phyloP scores from a whole-genome alignment of 805 yeast species.

The Candida dajiaensis region DNA sequence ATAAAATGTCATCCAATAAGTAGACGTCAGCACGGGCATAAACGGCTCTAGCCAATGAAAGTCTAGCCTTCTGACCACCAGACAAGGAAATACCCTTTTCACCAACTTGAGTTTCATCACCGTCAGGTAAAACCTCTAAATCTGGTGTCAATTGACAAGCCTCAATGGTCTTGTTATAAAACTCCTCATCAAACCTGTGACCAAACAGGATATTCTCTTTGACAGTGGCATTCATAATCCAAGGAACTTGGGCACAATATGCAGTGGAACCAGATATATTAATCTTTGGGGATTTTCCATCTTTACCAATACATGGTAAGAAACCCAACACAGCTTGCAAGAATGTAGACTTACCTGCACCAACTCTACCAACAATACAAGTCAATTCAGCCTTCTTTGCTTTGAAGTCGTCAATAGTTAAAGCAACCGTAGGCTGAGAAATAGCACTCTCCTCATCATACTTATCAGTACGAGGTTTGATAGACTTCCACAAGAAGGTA shows the following conservation, averaged over 20 bases:
- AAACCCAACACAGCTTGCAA: constrained; percentile 80
- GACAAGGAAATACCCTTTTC: constrained; percentile 95
- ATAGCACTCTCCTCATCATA: constrained; percentile 38
- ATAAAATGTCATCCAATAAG: constrained; percentile 83
- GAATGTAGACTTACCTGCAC: constrained; percentile 83
- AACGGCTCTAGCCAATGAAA: constrained; percentile 92
- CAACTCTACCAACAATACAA: constrained; percentile 87
- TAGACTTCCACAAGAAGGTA: constrained; percentile 46
- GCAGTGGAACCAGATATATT: constrained; percentile 78
- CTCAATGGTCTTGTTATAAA: constrained; percentile 71
- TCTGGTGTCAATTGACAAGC: constrained; percentile 88
- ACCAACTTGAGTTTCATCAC: constrained; percentile 90
- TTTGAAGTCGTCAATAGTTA: constrained; percentile 52
- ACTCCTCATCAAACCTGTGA: constrained; percentile 70
- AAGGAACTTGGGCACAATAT: constrained; percentile 88
- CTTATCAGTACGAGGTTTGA: constrained; percentile 4
- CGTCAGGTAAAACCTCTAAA: constrained; percentile 74
- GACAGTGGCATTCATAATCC: constrained; percentile 96
- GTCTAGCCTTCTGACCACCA: constrained; percentile 97
- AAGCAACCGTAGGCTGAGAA: constrained; percentile 36
- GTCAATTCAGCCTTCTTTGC: constrained; percentile 73
- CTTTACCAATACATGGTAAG: constrained; percentile 34
- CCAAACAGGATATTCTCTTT: constrained; percentile 91
- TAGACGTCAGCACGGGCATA: constrained; percentile 91
- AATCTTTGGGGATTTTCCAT: constrained; percentile 28